A percentile compares a stretch with the other conserved stretches of the same genome.
Evolutionary conservation across 331 rosid genomes (phyloP).

Genomic region (Quercus phellos): DNA sequence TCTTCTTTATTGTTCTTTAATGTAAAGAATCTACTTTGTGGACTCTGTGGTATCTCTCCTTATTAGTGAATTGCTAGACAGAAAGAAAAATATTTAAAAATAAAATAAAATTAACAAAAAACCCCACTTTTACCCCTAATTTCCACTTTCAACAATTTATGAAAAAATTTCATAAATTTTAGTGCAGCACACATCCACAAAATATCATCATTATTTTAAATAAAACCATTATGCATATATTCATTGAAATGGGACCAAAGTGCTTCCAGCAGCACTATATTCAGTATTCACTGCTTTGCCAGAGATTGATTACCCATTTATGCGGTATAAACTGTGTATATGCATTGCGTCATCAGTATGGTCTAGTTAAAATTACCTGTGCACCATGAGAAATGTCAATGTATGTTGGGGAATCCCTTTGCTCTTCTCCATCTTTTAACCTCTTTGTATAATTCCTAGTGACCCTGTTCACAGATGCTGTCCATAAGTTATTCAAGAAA

Average conservation of each 20-base stretch:
- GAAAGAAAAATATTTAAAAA: not conserved
- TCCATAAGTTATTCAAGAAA: slow-evolving; percentile 20
- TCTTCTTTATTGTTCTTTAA: not conserved
- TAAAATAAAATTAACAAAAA: not conserved
- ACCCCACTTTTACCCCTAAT: not conserved
- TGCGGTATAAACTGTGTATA: too few relatives aligned
- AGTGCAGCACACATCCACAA: too few relatives aligned
- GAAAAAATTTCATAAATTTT: not conserved
- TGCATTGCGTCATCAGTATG: not conserved
- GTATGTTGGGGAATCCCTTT: slow-evolving; percentile 24
- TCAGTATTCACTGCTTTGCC: too few relatives aligned
- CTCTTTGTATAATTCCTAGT: slow-evolving; percentile 31
- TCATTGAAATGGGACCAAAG: too few relatives aligned
- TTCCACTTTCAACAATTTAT: not conserved
- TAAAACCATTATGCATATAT: too few relatives aligned
- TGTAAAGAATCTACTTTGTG: not conserved
- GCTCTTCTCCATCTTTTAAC: slow-evolving; percentile 42
- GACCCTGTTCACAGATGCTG: slow-evolving; percentile 19
- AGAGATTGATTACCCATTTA: too few relatives aligned
- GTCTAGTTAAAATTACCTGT: slow-evolving; percentile 18
- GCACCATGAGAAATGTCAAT: slow-evolving; percentile 6
- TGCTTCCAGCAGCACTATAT: too few relatives aligned
- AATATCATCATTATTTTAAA: too few relatives aligned
- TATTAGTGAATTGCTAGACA: not conserved
- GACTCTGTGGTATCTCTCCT: not conserved